Conservation (phyloP, 768 basidiomycete genomes). For the Agrocybe praecox region DNA sequence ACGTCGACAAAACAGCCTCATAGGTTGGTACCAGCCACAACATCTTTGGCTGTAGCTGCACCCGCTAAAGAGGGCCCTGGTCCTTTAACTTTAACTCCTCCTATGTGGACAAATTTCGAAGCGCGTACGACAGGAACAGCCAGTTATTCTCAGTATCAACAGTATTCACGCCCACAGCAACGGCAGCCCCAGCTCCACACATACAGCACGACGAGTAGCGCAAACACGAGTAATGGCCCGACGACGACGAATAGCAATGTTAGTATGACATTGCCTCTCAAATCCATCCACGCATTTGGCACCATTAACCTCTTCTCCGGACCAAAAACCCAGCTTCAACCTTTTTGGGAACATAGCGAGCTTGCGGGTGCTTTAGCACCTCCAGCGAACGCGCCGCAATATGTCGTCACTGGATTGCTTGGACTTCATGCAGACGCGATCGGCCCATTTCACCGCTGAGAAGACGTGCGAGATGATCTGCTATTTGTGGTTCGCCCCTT, state of each 20-base stretch:
- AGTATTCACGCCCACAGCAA: background rate
- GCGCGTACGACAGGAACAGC: constrained; percentile 3
- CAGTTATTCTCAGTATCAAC: background rate
- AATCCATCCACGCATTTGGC: constrained; percentile 34
- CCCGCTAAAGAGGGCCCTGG: background rate
- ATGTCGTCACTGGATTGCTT: constrained; percentile 74
- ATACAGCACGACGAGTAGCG: background rate
- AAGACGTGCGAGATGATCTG: constrained; percentile 95
- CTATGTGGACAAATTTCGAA: constrained; percentile 12
- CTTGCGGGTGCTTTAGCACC: background rate
- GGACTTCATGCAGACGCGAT: constrained; percentile 61
- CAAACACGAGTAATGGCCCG: constrained; percentile 11
- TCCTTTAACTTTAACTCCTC: constrained; percentile 11
- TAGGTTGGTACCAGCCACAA: background rate
- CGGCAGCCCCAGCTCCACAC: background rate
- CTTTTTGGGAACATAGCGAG: background rate
- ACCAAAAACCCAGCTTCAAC: background rate
- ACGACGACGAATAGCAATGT: background rate
- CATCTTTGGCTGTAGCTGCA: background rate
- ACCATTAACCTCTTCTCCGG: constrained; percentile 39
- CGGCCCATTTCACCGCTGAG: constrained; percentile 77
- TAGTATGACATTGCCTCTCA: constrained; percentile 45
- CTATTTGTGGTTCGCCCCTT: constrained; percentile 82
- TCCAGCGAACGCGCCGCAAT: constrained; percentile 23
- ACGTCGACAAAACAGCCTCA: background rate